Evolutionary conservation across 495 filamentous ascomycete species (phyloP), one percentile per base, ranked within the genome.

Genomic region (Apodospora peruviana): DNA sequence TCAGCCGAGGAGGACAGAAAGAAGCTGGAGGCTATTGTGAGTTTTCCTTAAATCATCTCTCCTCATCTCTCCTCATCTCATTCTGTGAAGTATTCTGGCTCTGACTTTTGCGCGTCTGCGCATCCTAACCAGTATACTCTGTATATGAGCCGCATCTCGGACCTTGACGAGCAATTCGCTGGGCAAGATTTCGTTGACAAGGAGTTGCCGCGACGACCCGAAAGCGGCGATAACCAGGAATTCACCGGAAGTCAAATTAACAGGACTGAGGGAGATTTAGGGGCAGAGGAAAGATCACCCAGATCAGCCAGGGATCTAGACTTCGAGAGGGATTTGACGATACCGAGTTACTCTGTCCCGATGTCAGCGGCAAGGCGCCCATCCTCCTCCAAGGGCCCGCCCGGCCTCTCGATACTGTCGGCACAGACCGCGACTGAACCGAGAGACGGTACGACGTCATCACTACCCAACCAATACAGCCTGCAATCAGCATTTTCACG

Each of bases 81-180:
- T 40, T 10, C 37, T 40, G n/a, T 16, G 14, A 40, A 2, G 5
- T 35, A n/a, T 7, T 10, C 29, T n/a, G n/a, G n/a, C n/a, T n/a
- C n/a, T n/a, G n/a, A n/a, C n/a, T n/a, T n/a, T n/a, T n/a, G n/a
- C n/a, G n/a, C n/a, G n/a, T n/a, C n/a, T n/a, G n/a, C n/a, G n/a
- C n/a, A n/a, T n/a, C n/a, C n/a, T n/a, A n/a, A n/a, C n/a, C n/a
- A 91, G 90, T 83, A 89, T 55, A 81, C 84, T 50, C 96, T 91
- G 2, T 97, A 98, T 65, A 86, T 83, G 45, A 87, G 80, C 43
- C 85, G 93, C 47, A 91, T 97, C 43, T 81, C 79, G 24, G 91
- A 98, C 58, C 76, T 98, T 12, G 78, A 82, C 57, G 79, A 80
- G 21, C 74, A 90, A 56, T 79, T 86, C 23, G 77, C 83, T 9